Evolutionary conservation across 2,329 filamentous ascomycete genomes (phyloP).

Genomic region (Paracamarosporium sp.): DNA sequence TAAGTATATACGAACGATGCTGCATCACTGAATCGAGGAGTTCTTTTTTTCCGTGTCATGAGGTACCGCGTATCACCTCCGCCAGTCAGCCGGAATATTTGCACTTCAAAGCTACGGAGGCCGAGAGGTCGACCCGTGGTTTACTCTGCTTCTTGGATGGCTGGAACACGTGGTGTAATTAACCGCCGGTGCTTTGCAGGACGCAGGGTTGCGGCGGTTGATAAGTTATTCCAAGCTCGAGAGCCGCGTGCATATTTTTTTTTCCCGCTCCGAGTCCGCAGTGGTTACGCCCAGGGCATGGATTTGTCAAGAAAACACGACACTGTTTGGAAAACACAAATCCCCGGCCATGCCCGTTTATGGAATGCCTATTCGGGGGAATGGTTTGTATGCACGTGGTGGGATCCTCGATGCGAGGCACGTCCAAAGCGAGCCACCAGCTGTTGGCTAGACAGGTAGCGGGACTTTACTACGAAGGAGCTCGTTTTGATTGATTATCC

Average conservation of each 20-base stretch:
- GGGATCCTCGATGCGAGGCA: background rate
- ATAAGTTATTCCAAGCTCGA: background rate
- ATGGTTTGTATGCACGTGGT: background rate
- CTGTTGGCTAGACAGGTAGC: background rate
- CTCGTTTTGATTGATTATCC: too few species aligned
- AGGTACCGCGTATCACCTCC: background rate
- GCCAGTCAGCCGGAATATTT: background rate
- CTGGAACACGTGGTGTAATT: background rate
- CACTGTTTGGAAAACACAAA: background rate
- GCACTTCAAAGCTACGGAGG: too few species aligned
- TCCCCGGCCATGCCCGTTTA: background rate
- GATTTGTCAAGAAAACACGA: too few species aligned
- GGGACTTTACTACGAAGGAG: too few species aligned
- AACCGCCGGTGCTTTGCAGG: constrained; percentile 2
- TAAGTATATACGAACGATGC: background rate
- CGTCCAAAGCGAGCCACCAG: background rate
- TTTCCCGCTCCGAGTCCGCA: background rate
- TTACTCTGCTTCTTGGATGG: background rate
- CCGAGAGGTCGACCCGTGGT: background rate
- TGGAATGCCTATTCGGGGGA: background rate
- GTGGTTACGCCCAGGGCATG: background rate
- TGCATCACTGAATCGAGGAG: background rate
- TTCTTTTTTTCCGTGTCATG: background rate
- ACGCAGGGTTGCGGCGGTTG: background rate
- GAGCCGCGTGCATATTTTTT: background rate